phyloP scores from a whole-genome alignment of 1,139 yeast genomes.

The Blastobotrys elegans region DNA sequence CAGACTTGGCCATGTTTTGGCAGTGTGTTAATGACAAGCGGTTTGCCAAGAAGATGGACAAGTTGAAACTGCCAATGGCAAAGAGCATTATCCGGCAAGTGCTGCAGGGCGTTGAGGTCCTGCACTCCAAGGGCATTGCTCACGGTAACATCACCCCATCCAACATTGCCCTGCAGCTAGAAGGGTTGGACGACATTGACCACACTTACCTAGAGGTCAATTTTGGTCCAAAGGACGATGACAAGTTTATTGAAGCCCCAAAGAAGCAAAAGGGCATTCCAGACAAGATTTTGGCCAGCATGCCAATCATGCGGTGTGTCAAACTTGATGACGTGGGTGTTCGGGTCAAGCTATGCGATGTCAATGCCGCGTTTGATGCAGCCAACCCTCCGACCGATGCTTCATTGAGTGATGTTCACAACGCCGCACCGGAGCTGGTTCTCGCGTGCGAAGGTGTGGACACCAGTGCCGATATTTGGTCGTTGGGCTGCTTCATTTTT shows the following conservation, averaged over 20 bases:
- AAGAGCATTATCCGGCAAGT: constrained; percentile 13
- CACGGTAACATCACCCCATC: constrained; percentile 15
- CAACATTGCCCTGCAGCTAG: constrained; percentile 13
- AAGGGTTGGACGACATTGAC: constrained; percentile 13
- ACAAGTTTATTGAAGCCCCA: constrained; percentile 14
- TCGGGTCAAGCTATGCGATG: constrained; percentile 12
- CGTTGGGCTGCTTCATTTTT: constrained; percentile 15
- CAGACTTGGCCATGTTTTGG: constrained; percentile 15
- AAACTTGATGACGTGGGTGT: constrained; percentile 10
- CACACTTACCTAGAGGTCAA: constrained; percentile 13
- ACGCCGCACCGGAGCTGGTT: constrained; percentile 15
- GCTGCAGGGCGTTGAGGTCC: constrained; percentile 9
- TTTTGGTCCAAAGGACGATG: constrained; percentile 13
- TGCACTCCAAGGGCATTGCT: constrained; percentile 13
- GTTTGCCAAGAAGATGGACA: constrained; percentile 15
- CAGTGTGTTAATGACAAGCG: constrained; percentile 14
- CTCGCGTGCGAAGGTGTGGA: constrained; percentile 9
- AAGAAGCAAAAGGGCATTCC: constrained; percentile 18
- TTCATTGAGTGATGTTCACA: constrained; percentile 6
- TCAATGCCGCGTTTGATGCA: constrained; percentile 13
- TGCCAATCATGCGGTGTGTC: constrained; percentile 14
- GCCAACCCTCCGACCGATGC: constrained; percentile 12
- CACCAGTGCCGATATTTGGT: constrained; percentile 15
- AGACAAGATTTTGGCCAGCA: constrained; percentile 12
- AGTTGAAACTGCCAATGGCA: constrained; percentile 13